Percentiles rank a stretch among this genome's conserved stretches.
These are phyloP conservation scores for Oenanthe sinensis DNA, from an alignment of 129 eudicot species.

Conservation along the genomic window DNA sequence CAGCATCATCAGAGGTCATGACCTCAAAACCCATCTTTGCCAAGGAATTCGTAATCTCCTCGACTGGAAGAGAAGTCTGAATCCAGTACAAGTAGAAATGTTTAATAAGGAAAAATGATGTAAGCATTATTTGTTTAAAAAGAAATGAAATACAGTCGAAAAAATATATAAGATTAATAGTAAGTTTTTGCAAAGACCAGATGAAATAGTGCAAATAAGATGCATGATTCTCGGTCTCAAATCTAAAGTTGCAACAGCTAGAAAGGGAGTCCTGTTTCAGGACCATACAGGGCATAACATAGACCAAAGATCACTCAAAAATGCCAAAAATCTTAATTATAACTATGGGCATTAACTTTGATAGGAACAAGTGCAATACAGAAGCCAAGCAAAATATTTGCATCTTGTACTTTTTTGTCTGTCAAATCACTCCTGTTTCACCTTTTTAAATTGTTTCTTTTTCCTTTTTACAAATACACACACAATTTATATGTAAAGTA, in stretches of 20 bases:
- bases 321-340: not conserved
- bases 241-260: not conserved
- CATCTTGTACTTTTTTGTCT: not conserved
- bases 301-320: not conserved
- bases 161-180: not conserved
- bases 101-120: not conserved
- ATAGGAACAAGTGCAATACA: not conserved
- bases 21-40: conserved; percentile 91
- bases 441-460: not conserved
- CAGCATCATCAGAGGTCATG: conserved; percentile 83
- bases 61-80: conserved; percentile 74
- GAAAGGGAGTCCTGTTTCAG: not conserved
- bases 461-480: not conserved
- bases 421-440: not conserved
- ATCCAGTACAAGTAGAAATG: not conserved
- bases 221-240: not conserved
- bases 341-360: not conserved
- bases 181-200: not conserved
- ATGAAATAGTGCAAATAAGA: not conserved
- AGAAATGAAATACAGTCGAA: not conserved
- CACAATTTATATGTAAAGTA: not conserved
- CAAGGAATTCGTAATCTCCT: conserved; percentile 58
- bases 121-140: not conserved
- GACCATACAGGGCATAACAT: not conserved
- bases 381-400: not conserved